Evolutionary conservation across 208 protist species (phyloP).

Genomic region (Leishmania amazonensis): DNA sequence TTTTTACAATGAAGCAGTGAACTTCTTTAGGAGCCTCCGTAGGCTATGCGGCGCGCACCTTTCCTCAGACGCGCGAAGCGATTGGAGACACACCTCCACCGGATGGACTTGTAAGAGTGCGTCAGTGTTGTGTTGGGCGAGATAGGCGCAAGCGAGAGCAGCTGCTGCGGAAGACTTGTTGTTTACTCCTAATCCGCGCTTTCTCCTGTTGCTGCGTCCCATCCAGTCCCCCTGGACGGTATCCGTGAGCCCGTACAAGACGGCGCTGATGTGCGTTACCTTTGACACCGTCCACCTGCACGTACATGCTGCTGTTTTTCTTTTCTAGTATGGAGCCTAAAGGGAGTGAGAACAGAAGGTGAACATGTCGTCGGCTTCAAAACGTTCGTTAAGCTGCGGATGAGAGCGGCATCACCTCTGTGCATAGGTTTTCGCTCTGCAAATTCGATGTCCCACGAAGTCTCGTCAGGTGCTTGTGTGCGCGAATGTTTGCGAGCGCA

Average conservation of each 20-base stretch:
- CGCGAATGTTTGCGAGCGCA: neutral
- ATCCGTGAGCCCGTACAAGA: neutral
- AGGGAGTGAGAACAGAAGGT: neutral
- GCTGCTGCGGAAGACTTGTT: neutral
- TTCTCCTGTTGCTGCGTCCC: neutral
- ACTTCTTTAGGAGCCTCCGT: neutral
- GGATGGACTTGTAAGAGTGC: neutral
- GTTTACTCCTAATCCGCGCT: neutral
- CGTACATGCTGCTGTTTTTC: neutral
- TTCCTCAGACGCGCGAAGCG: neutral
- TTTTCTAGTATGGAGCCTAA: neutral
- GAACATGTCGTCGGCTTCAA: neutral
- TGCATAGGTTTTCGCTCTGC: neutral
- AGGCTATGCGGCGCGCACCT: neutral
- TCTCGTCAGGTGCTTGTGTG: neutral
- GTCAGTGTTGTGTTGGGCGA: neutral
- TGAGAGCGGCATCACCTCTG: neutral
- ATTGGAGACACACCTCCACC: neutral
- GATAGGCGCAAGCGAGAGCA: neutral
- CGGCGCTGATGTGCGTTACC: neutral
- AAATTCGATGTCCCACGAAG: neutral
- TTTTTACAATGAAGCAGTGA: neutral
- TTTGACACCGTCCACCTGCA: neutral
- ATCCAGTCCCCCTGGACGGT: neutral
- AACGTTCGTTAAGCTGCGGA: neutral